Base-by-base conservation (phyloP, 768 basidiomycete genomes). In the Boletellus sp. region DNA sequence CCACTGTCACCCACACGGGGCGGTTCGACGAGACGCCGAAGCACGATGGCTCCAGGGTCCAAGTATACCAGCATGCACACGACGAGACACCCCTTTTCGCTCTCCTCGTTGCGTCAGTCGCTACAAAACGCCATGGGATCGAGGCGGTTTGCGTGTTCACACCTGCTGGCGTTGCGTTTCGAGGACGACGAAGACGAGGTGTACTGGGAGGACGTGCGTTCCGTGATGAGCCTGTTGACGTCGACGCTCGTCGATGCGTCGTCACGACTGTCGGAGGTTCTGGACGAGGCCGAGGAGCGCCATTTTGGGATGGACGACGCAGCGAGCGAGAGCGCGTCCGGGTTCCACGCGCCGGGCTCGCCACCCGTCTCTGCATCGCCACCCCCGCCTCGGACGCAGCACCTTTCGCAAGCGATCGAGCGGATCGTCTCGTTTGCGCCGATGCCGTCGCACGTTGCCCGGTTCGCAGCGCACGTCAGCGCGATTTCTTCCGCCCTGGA, bases 161-260 rank as follows among this genome's bases (percentile, higher is more conserved):
- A 93, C 62, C 73, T 93, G 4, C 74, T 93, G 3, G 90, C 90
- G 4, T 65, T 93, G 42, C 77, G 90, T 2, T 93, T 93, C 61
- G 74, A 70, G 67, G 83, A 84, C 40, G 81, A 80, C 42, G 86
- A 84, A 31, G 86, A 88, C 54, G 83, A 84, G 44, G 72, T 75
- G 6, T 93, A 93, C 57, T 93, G 90, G 90, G 90, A 91, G 57
- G 84, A 91, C 57, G 88, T 88, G 24, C 77, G 85, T 13, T 80
- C 83, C 23, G 80, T 93, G 42, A 84, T 90, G 75, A 74, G 73
- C 12, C 64, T 92, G 12, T 66, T 92, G 52, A 85, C 84, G 8
- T 81, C 75, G 35, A 77, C 87, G 9, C 73, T 92, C 31, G 73
- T 74, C 3, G 88, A 90, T 55, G 78, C 85, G 2, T 75, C 83